Percentiles rank a stretch among this genome's conserved stretches.
These are phyloP conservation scores for Cucumis hystrix DNA, from an alignment of 306 rosid genomes.

Conservation along the genomic window DNA sequence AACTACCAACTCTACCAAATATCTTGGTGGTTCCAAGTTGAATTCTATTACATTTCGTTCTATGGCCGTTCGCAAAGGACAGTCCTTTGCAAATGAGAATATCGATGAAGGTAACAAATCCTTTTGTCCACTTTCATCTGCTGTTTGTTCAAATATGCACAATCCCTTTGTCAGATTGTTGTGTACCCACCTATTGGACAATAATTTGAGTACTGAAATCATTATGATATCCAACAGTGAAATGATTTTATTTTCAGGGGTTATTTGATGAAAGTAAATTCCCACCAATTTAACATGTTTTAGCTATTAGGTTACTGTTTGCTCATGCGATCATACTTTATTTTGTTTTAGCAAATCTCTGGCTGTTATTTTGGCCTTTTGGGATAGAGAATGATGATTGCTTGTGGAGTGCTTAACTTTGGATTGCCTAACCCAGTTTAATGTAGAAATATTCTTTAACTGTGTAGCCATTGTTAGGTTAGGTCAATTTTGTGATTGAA, in stretches of 20 bases:
- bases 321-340: background rate
- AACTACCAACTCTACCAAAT: conserved; percentile 57
- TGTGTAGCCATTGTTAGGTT: background rate
- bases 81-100: conserved; percentile 76
- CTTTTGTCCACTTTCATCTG: background rate
- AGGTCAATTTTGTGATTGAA: background rate
- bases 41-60: conserved; percentile 62
- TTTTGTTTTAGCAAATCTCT: background rate
- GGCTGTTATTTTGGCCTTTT: background rate
- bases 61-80: conserved; percentile 62
- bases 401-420: background rate
- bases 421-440: background rate
- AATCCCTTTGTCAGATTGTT: background rate
- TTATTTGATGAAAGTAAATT: background rate
- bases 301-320: background rate
- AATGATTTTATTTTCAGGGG: background rate
- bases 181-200: background rate
- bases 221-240: background rate
- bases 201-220: background rate
- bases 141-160: background rate
- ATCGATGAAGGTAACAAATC: conserved; percentile 57
- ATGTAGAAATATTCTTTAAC: background rate
- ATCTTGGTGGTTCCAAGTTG: conserved; percentile 74
- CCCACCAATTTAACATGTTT: background rate
- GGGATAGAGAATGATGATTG: background rate